These are phyloP conservation scores for Ceriops zippeliana DNA, from an alignment of 345 rosid species.

Conservation along the genomic window DNA sequence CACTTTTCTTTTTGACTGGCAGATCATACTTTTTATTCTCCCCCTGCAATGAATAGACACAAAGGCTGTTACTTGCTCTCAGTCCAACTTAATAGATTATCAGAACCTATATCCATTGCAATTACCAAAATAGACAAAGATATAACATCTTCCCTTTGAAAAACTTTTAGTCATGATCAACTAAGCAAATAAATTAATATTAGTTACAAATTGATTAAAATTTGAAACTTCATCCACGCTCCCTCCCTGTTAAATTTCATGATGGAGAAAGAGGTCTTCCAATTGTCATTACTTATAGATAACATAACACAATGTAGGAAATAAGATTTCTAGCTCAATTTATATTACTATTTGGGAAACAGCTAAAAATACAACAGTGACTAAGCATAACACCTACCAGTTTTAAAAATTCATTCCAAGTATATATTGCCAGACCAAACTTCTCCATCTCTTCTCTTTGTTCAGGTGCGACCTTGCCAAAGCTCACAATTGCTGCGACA, in stretches of 20 bases:
- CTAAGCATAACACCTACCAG: slow-evolving; percentile 37
- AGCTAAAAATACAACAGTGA: neutral
- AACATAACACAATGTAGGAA: too few relatives aligned
- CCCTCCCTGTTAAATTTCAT: neutral
- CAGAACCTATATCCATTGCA: neutral
- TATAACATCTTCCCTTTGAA: too few relatives aligned
- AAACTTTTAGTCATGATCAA: too few relatives aligned
- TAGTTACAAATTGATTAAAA: neutral
- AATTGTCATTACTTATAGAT: too few relatives aligned
- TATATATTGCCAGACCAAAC: slow-evolving; percentile 53
- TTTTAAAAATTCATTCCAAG: slow-evolving; percentile 83
- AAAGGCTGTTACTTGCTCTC: slow-evolving; percentile 1
- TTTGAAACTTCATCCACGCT: neutral
- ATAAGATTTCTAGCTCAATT: neutral
- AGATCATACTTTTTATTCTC: slow-evolving; percentile 61
- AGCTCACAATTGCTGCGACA: slow-evolving; percentile 85
- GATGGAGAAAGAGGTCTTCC: too few relatives aligned
- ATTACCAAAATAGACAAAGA: neutral
- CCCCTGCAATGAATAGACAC: slow-evolving; percentile 47
- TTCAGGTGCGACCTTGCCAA: slow-evolving; percentile 67
- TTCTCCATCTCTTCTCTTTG: slow-evolving; percentile 62
- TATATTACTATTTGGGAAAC: neutral
- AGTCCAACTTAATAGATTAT: neutral
- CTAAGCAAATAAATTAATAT: too few relatives aligned
- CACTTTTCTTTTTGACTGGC: slow-evolving; percentile 71